Base-by-base conservation (phyloP, 441 rosid species). In the Gossypium davidsonii region DNA sequence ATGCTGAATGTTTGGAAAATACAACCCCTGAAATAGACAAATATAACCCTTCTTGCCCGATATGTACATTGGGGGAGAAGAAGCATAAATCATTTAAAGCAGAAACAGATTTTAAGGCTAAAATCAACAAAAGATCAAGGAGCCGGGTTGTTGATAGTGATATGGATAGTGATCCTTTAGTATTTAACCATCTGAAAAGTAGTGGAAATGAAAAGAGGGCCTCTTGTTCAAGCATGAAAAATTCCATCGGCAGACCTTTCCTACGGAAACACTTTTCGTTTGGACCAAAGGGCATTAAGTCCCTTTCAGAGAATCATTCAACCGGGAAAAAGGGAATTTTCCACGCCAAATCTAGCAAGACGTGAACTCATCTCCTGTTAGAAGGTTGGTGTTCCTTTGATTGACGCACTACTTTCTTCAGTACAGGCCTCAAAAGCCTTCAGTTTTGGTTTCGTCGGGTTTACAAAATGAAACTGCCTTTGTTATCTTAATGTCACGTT, bases 1-100 rank as follows among this genome's bases (percentile, higher is more conserved):
- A 96, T 73, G 96, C 96, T 48, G 99, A 96, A 42, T 96, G 99
- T 87, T 86, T 96, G 86, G 99, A 96, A 78, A 87, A 79, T 59
- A 79, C 90, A 89, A 93, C 99, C 0, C 83, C 77, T 34, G 98
- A 93, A 77, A 76, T 87, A 46, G 79, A 83, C 79, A 93, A 93
- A 78, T 96, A 89, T 55, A 97, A 96, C 78, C 99, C 99, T 3
- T 77, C 86, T 17, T 96, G 99, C 84, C 98, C 97, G 2, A 59
- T 96, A 58, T 96, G 99, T 77, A 91, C 90, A n/a, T 64, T 90
- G 56, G 97, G 97, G 48, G 93, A 87, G 89, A 91, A 86, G 73
- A 89, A 91, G 78, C 82, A 77, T 26, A 87, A 91, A 71, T 71
- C 91, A 60, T 76, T 91, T 77, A 89, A 82, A 85, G 87, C 83